Evolutionary conservation across 352 stramenopile species (phyloP), one percentile per base, ranked within the genome.

Genomic region (Globisporangium spinosum): DNA sequence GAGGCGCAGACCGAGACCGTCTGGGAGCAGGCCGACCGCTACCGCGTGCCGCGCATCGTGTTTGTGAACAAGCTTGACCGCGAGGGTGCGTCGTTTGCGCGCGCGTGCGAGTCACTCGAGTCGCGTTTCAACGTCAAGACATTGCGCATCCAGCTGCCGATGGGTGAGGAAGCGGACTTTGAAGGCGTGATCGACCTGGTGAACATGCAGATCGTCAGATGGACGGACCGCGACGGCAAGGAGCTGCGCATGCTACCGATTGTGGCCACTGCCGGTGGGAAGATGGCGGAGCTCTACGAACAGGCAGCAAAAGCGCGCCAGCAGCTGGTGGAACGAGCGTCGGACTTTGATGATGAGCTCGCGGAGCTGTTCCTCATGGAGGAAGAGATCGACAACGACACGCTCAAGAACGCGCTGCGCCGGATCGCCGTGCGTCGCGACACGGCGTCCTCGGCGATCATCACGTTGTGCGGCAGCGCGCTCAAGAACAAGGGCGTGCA

Each of bases 11-110:
- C 89, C 9, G 85, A 94, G 82, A 94, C 87, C 10, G 87, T 95
- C 49, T 94, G 85, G 85, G 83, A 91, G 53, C 87, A 95, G 58
- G 85, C 85, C 0, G 81, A 93, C 58, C 76, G 85, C 25, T 91
- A 92, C 76, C 61, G 73, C 13, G 81, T 93, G 65, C 97, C 96
- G 6, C 85, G 97, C 54, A 97, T 99, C 79, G 98, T 85, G 65
- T 99, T 99, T 77, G 77, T 99, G 23, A 99, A 99, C 82, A 99
- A 99, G 70, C 91, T 99, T 75, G 97, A 99, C 72, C 85, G 96
- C 43, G 97, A 97, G 45, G 97, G 97, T 64, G 94, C 95, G 20
- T 96, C 97, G 76, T 98, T 98, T 73, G 88, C 83, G 55, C 91
- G 89, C 63, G 91, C 91, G 29, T 97, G 98, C 10, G 75, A 78